These are phyloP conservation scores for Lobosporangium transversale DNA, from an alignment of 192 early-diverging fungal species.

Conservation along the genomic window DNA sequence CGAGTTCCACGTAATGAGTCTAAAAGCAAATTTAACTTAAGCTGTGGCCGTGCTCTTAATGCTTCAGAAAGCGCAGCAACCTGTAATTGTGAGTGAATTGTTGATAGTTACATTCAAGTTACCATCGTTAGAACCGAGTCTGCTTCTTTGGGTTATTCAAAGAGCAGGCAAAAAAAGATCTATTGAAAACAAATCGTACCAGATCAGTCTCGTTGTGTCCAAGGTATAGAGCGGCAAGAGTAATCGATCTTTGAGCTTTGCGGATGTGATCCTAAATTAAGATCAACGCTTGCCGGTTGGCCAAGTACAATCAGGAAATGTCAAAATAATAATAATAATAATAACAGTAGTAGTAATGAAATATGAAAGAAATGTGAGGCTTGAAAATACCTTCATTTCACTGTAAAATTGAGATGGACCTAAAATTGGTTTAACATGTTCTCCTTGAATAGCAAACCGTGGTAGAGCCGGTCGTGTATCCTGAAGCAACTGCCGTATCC, in stretches of 20 bases:
- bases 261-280: slow-evolving; percentile 75
- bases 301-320: too few relatives aligned
- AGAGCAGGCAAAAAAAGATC: background rate
- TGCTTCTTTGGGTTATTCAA: background rate
- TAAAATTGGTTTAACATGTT: slow-evolving; percentile 46
- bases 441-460: slow-evolving; percentile 54
- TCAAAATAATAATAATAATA: too few relatives aligned
- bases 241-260: slow-evolving; percentile 76
- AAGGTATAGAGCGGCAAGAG: slow-evolving; percentile 89
- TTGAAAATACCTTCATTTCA: slow-evolving; percentile 64
- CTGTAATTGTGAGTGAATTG: slow-evolving; percentile 39
- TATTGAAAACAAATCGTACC: slow-evolving; percentile 35
- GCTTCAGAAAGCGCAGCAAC: slow-evolving; percentile 68
- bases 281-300: too few relatives aligned
- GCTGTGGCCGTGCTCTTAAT: slow-evolving; percentile 54
- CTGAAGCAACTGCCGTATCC: slow-evolving; percentile 23
- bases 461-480: slow-evolving; percentile 30
- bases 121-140: background rate
- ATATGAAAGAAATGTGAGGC: too few relatives aligned
- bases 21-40: slow-evolving; percentile 82
- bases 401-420: slow-evolving; percentile 59
- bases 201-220: slow-evolving; percentile 85
- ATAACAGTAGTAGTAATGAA: too few relatives aligned
- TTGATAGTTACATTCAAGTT: background rate
- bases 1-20: slow-evolving; percentile 92